Base-by-base conservation (phyloP, 208 protist species). In the Blastocrithidia nonstop region DNA sequence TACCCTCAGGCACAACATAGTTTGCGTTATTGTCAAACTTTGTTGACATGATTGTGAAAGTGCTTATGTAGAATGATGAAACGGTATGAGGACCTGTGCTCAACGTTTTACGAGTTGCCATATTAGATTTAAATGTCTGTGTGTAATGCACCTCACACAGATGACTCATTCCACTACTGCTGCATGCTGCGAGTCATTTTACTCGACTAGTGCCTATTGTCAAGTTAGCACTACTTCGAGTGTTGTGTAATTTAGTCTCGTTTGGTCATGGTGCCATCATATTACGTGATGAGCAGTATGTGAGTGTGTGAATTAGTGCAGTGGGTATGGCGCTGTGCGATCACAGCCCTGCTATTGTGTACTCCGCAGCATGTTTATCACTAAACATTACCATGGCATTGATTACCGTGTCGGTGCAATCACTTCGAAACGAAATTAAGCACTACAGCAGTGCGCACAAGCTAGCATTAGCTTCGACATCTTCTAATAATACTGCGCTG, bases 1-100 rank as follows among this genome's bases (percentile, higher is more conserved):
- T n/a, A n/a, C n/a, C n/a, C n/a, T n/a, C n/a, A n/a, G n/a, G n/a
- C n/a, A n/a, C n/a, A n/a, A n/a, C n/a, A n/a, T n/a, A n/a, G n/a
- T n/a, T n/a, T n/a, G n/a, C n/a, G n/a, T n/a, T n/a, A n/a, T n/a
- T n/a, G n/a, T n/a, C n/a, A n/a, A n/a, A n/a, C n/a, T 86, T 71
- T 28, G 59, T 78, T 4, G 69, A 86, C 8, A 51, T 70, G 8
- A 37, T 83, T 4, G 51, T 44, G 3, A 41, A 58, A 41, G 52
- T 51, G 11, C 54, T 93, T 0, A 26, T 69, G 33, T 32, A 62
- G 40, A 79, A 49, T 15, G 66, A 64, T 8, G 22, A 54, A 25
- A 39, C 45, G 25, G 35, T 76, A 15, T 87, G 84, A 76, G 78
- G 73, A 4, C 73, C 78, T n/a, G n/a, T 86, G 6, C 67, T 93